Evolutionary conservation across 2,329 filamentous ascomycete species (phyloP).

Genomic region (Exophiala oligosperma): DNA sequence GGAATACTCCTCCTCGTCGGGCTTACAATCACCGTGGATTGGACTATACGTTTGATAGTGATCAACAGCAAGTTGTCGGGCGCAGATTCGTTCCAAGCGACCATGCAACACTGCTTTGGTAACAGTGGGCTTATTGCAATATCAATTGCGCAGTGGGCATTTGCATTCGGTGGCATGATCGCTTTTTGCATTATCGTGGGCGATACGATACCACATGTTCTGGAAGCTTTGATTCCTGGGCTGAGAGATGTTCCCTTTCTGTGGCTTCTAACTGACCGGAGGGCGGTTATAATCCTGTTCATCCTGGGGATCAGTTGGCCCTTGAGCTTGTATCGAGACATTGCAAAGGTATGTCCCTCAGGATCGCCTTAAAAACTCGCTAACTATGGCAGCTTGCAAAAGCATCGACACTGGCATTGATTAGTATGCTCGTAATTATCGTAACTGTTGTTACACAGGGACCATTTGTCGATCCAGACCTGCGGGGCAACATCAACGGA

Average conservation of each 20-base stretch:
- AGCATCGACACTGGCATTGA: conserved; percentile 86
- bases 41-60: conserved; percentile 96
- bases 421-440: conserved; percentile 91
- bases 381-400: conserved; percentile 73
- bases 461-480: conserved; percentile 68
- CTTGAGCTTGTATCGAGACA: conserved; percentile 90
- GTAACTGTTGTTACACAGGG: conserved; percentile 85
- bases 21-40: conserved; percentile 86
- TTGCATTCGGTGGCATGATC: conserved; percentile 98
- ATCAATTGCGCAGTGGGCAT: conserved; percentile 90
- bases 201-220: conserved; percentile 90
- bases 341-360: conserved; percentile 72
- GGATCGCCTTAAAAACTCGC: conserved; percentile 12
- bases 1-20: conserved; percentile 75
- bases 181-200: conserved; percentile 97
- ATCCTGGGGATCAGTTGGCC: conserved; percentile 85
- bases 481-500: conserved; percentile 69
- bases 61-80: conserved; percentile 97
- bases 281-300: conserved; percentile 84
- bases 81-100: conserved; percentile 90
- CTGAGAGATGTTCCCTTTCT: conserved; percentile 72
- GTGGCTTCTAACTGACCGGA: conserved; percentile 77
- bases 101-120: conserved; percentile 94
- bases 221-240: conserved; percentile 77
- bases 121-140: conserved; percentile 85